Evolutionary conservation across 805 yeast genomes (phyloP).

Genomic region (Saccharomyces mikatae): DNA sequence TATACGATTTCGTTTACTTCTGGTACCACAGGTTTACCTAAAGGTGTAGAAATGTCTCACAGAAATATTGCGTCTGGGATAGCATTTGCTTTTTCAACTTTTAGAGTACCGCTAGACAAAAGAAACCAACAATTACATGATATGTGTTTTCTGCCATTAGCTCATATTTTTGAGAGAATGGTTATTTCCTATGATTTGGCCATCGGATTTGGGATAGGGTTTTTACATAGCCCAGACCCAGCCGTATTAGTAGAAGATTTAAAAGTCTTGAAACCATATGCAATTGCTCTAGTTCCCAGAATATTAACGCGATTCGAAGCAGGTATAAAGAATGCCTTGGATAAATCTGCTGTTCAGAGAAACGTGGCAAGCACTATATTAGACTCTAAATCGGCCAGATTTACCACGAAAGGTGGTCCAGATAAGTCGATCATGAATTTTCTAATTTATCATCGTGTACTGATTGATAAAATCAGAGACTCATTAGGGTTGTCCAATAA

Average conservation of each 20-base stretch:
- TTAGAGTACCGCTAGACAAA: slow-evolving; percentile 23
- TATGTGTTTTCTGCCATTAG: slow-evolving; percentile 46
- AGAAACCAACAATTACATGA: slow-evolving; percentile 24
- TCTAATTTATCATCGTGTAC: slow-evolving; percentile 25
- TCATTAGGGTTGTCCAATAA: slow-evolving; percentile 43
- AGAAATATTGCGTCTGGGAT: slow-evolving; percentile 43
- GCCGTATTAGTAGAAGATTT: slow-evolving; percentile 52
- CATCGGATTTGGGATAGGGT: slow-evolving; percentile 45
- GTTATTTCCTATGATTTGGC: slow-evolving; percentile 37
- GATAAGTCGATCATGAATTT: slow-evolving; percentile 34
- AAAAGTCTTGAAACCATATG: slow-evolving; percentile 44
- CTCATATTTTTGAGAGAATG: slow-evolving; percentile 50
- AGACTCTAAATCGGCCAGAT: slow-evolving; percentile 17
- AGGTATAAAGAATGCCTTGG: slow-evolving; percentile 40
- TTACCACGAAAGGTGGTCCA: slow-evolving; percentile 29
- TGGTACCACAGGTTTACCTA: slow-evolving; percentile 70
- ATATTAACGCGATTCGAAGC: slow-evolving; percentile 55
- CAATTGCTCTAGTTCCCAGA: slow-evolving; percentile 55
- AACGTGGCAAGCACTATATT: slow-evolving; percentile 22
- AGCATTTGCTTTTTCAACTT: slow-evolving; percentile 34
- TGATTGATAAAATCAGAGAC: slow-evolving; percentile 38
- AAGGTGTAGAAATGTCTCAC: slow-evolving; percentile 58
- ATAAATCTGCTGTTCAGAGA: slow-evolving; percentile 16
- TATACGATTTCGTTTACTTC: slow-evolving; percentile 66
- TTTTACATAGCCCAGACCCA: slow-evolving; percentile 45